Percentiles rank a stretch among this genome's conserved stretches.
phyloP scores from a whole-genome alignment of 2,329 filamentous ascomycete species.

The Claviceps paspali region DNA sequence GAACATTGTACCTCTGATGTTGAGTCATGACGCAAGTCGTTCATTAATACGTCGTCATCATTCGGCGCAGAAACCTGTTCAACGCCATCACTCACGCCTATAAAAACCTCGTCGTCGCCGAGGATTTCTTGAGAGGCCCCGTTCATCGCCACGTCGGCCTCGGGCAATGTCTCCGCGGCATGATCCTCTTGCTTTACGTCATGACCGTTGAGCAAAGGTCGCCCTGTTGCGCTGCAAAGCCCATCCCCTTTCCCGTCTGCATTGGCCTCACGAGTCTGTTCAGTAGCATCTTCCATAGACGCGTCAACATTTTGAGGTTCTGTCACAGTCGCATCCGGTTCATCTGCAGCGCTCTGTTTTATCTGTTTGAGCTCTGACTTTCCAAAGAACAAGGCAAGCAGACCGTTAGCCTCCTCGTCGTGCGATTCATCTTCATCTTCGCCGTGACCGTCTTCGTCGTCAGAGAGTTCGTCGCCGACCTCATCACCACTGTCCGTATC shows the following conservation, averaged over 20 bases:
- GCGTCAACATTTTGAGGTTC: constrained; percentile 13
- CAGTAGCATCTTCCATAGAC: constrained; percentile 4
- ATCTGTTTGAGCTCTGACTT: constrained; percentile 42
- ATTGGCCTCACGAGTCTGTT: background rate
- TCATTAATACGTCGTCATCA: constrained; percentile 1
- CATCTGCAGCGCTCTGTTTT: constrained; percentile 22
- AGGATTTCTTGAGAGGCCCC: background rate
- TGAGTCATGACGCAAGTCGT: constrained; percentile 1
- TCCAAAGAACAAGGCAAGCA: constrained; percentile 43
- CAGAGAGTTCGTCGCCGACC: constrained; percentile 19
- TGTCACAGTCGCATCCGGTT: background rate
- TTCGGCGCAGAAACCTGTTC: background rate
- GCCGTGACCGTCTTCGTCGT: constrained; percentile 26
- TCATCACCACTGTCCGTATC: constrained; percentile 29
- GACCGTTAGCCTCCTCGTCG: constrained; percentile 26
- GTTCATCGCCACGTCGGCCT: background rate
- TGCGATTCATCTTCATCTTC: constrained; percentile 30
- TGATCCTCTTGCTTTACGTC: background rate
- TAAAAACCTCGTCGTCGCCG: background rate
- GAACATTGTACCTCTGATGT: background rate
- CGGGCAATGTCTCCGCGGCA: background rate
- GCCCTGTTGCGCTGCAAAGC: constrained; percentile 7
- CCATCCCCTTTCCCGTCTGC: constrained; percentile 11
- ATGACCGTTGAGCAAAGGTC: background rate
- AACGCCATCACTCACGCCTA: background rate